These are phyloP conservation scores for Zhuliangozyma parablackwelliae DNA, from an alignment of 1,139 yeast genomes.

Conservation along the genomic window DNA sequence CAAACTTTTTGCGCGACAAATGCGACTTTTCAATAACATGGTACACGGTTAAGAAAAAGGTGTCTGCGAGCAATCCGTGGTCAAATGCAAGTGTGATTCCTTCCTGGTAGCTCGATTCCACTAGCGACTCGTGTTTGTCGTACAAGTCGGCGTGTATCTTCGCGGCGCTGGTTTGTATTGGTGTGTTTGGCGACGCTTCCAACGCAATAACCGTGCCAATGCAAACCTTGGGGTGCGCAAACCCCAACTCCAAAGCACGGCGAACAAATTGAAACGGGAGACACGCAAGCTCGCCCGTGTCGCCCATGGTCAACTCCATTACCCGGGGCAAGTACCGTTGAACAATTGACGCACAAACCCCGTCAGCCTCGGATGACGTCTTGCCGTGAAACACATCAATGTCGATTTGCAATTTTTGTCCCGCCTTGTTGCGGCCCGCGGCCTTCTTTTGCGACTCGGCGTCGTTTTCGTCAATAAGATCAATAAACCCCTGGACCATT, in stretches of 20 bases:
- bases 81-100: conserved; percentile 59
- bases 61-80: conserved; percentile 16
- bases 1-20: conserved; percentile 45
- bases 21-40: conserved; percentile 39
- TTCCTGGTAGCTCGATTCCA: conserved; percentile 60
- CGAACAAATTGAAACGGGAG: conserved; percentile 53
- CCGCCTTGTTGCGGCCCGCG: conserved; percentile 15
- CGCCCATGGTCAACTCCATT: conserved; percentile 44
- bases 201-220: conserved; percentile 69
- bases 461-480: conserved; percentile 51
- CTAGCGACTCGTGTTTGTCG: conserved; percentile 65
- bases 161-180: conserved; percentile 46
- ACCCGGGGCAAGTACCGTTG: conserved; percentile 55
- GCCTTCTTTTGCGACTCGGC: conserved; percentile 26
- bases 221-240: conserved; percentile 68
- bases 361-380: conserved; percentile 46
- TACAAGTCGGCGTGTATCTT: conserved; percentile 52
- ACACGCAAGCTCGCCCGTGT: conserved; percentile 39
- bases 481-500: conserved; percentile 46
- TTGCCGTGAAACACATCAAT: conserved; percentile 54
- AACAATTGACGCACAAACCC: conserved; percentile 67
- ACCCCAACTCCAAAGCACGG: conserved; percentile 57
- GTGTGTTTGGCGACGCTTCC: conserved; percentile 47
- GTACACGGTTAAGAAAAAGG: conserved; percentile 31
- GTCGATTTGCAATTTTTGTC: conserved; percentile 21